Conservation (phyloP, 2,329 filamentous ascomycete species). For the Penicillium olsonii region DNA sequence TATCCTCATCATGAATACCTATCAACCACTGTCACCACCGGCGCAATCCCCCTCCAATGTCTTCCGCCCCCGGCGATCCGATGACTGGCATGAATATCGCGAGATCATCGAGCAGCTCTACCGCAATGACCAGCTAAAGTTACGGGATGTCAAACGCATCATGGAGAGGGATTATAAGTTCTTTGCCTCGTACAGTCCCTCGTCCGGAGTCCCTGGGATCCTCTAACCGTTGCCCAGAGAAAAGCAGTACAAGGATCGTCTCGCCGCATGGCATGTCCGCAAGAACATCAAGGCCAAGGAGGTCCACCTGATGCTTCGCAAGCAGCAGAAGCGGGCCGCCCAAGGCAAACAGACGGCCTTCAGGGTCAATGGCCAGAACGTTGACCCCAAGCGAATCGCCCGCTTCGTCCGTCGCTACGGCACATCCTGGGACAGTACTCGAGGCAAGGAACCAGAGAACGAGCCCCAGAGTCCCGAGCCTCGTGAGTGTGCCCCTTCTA, state of each 20-base stretch:
- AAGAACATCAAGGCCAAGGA: slow-evolving; percentile 43
- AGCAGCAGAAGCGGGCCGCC: slow-evolving; percentile 40
- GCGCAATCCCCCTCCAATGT: slow-evolving; percentile 14
- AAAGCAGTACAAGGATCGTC: slow-evolving; percentile 43
- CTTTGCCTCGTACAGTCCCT: slow-evolving; percentile 40
- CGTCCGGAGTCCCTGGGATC: no score
- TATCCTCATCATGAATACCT: slow-evolving; percentile 16
- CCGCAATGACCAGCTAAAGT: slow-evolving; percentile 37
- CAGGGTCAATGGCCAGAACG: slow-evolving; percentile 35
- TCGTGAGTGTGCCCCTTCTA: slow-evolving; percentile 24
- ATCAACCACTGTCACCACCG: slow-evolving; percentile 9
- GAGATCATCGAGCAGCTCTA: slow-evolving; percentile 39
- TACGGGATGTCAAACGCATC: slow-evolving; percentile 38
- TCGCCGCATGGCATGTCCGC: slow-evolving; percentile 39
- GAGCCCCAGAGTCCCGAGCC: slow-evolving; percentile 35
- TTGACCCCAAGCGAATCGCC: slow-evolving; percentile 37
- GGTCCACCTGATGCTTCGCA: slow-evolving; percentile 40
- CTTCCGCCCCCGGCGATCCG: slow-evolving; percentile 39
- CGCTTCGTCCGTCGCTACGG: slow-evolving; percentile 37
- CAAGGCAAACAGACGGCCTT: slow-evolving; percentile 41
- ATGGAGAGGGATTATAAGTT: slow-evolving; percentile 41
- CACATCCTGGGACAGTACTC: slow-evolving; percentile 27
- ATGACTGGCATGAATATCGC: slow-evolving; percentile 40
- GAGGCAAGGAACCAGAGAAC: slow-evolving; percentile 18
- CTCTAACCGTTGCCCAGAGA: slow-evolving; percentile 32